These are phyloP conservation scores for Marasmius tenuissimus DNA, from an alignment of 1,284 basidiomycete species.

Conservation along the genomic window DNA sequence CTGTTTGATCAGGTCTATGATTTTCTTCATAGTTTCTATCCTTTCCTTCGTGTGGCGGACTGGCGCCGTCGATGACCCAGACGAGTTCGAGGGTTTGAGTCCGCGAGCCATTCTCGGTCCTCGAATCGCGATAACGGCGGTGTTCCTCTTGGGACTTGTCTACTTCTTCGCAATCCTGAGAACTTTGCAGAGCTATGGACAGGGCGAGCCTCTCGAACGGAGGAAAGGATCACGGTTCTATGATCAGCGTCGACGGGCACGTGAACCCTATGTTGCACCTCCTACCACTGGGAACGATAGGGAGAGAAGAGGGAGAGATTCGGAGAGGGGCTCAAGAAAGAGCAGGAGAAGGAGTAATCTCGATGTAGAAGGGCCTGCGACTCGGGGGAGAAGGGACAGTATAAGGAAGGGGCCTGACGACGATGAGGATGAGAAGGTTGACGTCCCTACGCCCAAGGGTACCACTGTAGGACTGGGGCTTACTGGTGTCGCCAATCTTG, in stretches of 20 bases:
- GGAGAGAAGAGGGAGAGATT: background rate
- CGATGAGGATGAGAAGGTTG: background rate
- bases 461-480: background rate
- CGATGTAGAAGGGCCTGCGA: background rate
- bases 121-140: constrained; percentile 53
- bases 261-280: background rate
- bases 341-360: background rate
- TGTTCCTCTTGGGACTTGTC: constrained; percentile 60
- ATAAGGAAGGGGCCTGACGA: background rate
- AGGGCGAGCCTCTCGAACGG: background rate
- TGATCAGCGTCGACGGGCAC: background rate
- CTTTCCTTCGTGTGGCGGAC: constrained; percentile 74
- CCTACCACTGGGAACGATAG: background rate
- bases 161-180: constrained; percentile 63
- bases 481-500: background rate
- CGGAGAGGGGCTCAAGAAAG: background rate
- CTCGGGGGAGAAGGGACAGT: background rate
- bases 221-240: background rate
- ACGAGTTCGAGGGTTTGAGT: constrained; percentile 29
- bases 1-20: constrained; percentile 52
- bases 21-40: constrained; percentile 67
- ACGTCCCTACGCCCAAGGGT: background rate
- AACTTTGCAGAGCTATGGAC: constrained; percentile 62
- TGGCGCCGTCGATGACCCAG: constrained; percentile 49
- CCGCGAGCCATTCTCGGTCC: constrained; percentile 43